These are phyloP conservation scores for Friedmanniomyces endolithicus DNA, from an alignment of 495 filamentous ascomycete species.

Conservation along the genomic window DNA sequence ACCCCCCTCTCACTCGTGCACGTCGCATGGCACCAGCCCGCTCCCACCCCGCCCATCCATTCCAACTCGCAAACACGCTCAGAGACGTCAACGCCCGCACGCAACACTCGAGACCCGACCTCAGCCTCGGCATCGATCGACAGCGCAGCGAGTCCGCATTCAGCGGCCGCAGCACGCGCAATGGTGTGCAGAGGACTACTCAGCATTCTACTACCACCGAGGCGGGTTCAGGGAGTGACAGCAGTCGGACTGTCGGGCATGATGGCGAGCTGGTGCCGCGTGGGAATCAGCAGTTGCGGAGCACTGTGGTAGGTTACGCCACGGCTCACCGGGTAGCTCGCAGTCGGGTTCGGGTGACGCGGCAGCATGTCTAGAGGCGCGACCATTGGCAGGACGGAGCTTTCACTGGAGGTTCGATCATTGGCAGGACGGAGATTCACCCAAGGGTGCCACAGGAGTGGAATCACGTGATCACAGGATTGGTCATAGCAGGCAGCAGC, in stretches of 20 bases:
- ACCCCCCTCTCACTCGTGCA: too few relatives aligned
- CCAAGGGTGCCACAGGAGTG: too few relatives aligned
- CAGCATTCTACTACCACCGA: background rate
- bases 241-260: background rate
- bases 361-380: too few relatives aligned
- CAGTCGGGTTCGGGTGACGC: too few relatives aligned
- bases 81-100: constrained; percentile 8
- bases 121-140: background rate
- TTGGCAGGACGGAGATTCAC: too few relatives aligned
- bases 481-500: too few relatives aligned
- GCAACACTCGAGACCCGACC: background rate
- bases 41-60: background rate
- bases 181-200: background rate
- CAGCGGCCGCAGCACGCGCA: background rate
- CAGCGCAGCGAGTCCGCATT: background rate
- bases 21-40: too few relatives aligned
- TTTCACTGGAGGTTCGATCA: too few relatives aligned
- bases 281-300: background rate
- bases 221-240: background rate
- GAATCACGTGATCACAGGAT: too few relatives aligned
- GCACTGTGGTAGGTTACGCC: background rate
- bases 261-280: background rate
- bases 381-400: too few relatives aligned
- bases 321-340: too few relatives aligned
- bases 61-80: constrained; percentile 16